These are phyloP conservation scores for Nigrospora oryzae DNA, from an alignment of 2,329 filamentous ascomycete species.

Conservation along the genomic window DNA sequence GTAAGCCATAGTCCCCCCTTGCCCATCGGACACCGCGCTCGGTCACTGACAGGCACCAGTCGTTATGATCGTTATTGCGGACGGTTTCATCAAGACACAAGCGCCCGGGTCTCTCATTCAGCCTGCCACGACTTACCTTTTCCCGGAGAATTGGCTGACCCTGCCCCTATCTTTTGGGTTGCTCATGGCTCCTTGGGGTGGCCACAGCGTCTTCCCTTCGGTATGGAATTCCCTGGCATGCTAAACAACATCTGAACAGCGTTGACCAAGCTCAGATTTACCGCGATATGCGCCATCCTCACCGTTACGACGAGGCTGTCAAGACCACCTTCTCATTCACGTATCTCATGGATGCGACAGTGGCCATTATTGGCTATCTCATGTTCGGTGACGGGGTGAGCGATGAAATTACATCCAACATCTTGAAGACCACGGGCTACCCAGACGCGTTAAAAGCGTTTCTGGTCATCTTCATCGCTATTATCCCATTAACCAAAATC, in stretches of 20 bases:
- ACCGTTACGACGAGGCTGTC: constrained; percentile 66
- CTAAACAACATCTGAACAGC: too few species aligned
- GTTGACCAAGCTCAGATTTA: constrained; percentile 36
- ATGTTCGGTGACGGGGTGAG: constrained; percentile 92
- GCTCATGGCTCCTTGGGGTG: constrained; percentile 68
- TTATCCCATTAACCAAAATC: constrained; percentile 94
- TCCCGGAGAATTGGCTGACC: constrained; percentile 80
- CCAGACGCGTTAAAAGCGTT: constrained; percentile 65
- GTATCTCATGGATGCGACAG: constrained; percentile 70
- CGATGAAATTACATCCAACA: constrained; percentile 87
- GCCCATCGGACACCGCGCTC: too few species aligned
- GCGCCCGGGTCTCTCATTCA: constrained; percentile 75
- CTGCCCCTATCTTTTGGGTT: constrained; percentile 84
- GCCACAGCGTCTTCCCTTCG: constrained; percentile 61
- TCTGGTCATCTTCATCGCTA: constrained; percentile 78
- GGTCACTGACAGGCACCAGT: constrained; percentile 39
- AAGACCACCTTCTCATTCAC: constrained; percentile 80
- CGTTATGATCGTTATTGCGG: constrained; percentile 72
- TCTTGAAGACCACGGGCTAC: constrained; percentile 68
- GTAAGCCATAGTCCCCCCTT: constrained; percentile 43
- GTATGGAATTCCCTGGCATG: too few species aligned
- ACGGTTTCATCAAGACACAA: constrained; percentile 77
- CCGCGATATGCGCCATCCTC: constrained; percentile 61
- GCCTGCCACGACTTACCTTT: constrained; percentile 70
- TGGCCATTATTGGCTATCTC: constrained; percentile 75